Base-by-base conservation (phyloP, 1,284 basidiomycete genomes). In the Vanrija sp. region DNA sequence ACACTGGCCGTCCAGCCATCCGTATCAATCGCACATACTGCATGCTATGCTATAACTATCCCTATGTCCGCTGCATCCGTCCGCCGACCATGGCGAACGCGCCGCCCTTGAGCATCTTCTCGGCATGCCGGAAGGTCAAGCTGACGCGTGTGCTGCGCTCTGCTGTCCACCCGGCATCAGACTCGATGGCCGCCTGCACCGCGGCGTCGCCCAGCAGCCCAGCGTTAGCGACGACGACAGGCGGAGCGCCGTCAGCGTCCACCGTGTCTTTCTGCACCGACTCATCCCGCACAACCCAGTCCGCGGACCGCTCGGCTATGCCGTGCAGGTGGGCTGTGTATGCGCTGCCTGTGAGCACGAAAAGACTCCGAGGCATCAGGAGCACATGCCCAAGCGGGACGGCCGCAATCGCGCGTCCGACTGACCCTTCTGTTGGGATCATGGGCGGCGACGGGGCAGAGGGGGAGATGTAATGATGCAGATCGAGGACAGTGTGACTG, bases 51-150 rank as follows among this genome's bases (percentile, higher is more conserved):
- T 10, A 28, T 28, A 10, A 28, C 28, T 10, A 55, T 49, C 25
- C 19, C 52, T 53, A 60, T 5, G 47, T 50, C 14, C 58, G 42
- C 38, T 39, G 19, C 18, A 55, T 44, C 46, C 49, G 55, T 0
- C 54, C 57, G 1, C 52, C 48, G 1, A 51, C 55, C 26, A 55
- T 38, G 12, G 46, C 52, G 21, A 71, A 64, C 23, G 61, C 62
- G 10, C 67, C 69, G n/a, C 69, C 73, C 55, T 73, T 76, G 29
- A 77, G 69, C 16, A 89, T 84, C 66, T 82, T 86, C 58, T 81
- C 81, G 6, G 93, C 88, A 67, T 89, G 88, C 47, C 93, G 82
- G 73, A 90, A 96, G 1, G 92, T 96, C 66, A 96, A 74, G 74
- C 91, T 95, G 52, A 88, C 83, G 66, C 93, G 78, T 28, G 81